A percentile compares a stretch with the other conserved stretches of the same genome.
phyloP scores from a whole-genome alignment of 352 stramenopile genomes.

The Phytophthora citrophthora region DNA sequence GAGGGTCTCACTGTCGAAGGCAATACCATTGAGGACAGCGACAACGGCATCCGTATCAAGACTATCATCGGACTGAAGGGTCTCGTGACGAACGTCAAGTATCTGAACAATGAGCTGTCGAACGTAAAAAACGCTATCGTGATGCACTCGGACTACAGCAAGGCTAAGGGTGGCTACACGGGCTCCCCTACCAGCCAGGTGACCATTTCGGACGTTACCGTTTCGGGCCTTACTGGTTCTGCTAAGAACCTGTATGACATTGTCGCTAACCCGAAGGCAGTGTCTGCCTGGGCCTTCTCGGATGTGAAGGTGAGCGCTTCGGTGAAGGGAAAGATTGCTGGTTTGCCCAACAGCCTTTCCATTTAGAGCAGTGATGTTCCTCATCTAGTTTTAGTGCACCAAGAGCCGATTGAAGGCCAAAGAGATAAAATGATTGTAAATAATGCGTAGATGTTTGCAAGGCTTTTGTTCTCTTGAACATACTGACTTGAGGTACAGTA shows the following conservation, averaged over 20 bases:
- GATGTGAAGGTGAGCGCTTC: constrained; percentile 6
- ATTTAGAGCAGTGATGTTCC: background rate
- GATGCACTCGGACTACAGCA: constrained; percentile 41
- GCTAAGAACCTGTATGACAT: constrained; percentile 47
- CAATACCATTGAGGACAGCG: constrained; percentile 26
- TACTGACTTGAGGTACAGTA: too few relatives aligned
- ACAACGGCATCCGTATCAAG: constrained; percentile 39
- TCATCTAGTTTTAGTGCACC: constrained; percentile 11
- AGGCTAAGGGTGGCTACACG: constrained; percentile 38
- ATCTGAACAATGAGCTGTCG: constrained; percentile 22
- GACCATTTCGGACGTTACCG: constrained; percentile 30
- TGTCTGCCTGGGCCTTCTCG: constrained; percentile 6
- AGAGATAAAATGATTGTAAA: constrained; percentile 12
- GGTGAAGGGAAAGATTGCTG: constrained; percentile 14
- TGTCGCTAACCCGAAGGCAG: constrained; percentile 28
- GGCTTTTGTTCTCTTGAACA: too few relatives aligned
- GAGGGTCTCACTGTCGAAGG: constrained; percentile 27
- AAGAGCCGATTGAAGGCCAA: constrained; percentile 12
- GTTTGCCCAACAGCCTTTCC: constrained; percentile 17
- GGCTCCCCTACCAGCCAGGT: constrained; percentile 27
- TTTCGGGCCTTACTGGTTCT: constrained; percentile 29
- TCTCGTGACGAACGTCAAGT: constrained; percentile 12
- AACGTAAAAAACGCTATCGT: constrained; percentile 26
- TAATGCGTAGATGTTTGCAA: constrained; percentile 1
- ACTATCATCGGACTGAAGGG: constrained; percentile 25